These are phyloP conservation scores for Globisporangium paroecandrum DNA, from an alignment of 352 stramenopile species.

Conservation along the genomic window DNA sequence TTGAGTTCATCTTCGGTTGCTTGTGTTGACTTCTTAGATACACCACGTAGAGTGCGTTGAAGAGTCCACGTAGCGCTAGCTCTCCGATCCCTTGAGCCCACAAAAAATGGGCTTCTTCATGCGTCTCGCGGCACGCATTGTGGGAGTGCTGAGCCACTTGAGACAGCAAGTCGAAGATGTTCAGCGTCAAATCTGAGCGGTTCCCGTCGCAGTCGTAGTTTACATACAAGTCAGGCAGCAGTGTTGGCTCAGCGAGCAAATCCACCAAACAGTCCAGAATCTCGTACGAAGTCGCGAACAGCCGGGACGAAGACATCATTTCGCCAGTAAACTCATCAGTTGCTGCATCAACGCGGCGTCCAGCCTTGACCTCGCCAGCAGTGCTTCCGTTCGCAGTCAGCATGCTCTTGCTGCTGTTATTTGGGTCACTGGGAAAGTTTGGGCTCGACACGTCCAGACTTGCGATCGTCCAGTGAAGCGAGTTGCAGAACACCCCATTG, in stretches of 20 bases:
- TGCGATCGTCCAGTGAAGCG: conserved; percentile 62
- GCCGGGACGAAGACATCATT: conserved; percentile 38
- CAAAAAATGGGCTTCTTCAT: conserved; percentile 67
- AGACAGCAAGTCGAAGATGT: conserved; percentile 94
- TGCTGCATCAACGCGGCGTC: conserved; percentile 39
- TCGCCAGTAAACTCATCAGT: conserved; percentile 66
- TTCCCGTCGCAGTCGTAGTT: conserved; percentile 99
- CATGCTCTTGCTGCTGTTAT: conserved; percentile 15
- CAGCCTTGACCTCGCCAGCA: neutral
- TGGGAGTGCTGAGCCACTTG: conserved; percentile 68
- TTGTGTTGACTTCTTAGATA: conserved; percentile 47
- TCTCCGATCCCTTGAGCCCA: conserved; percentile 71
- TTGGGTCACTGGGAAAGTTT: conserved; percentile 36
- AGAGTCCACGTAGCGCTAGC: conserved; percentile 59
- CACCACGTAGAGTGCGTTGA: conserved; percentile 75
- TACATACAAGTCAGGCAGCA: conserved; percentile 97
- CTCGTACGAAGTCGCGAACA: conserved; percentile 71
- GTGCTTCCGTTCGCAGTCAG: conserved; percentile 3
- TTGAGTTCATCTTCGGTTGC: conserved; percentile 23
- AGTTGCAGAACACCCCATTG: conserved; percentile 66
- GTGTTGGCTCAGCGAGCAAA: conserved; percentile 92
- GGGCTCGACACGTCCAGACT: conserved; percentile 63
- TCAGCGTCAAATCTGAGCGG: conserved; percentile 88
- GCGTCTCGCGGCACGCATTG: conserved; percentile 58
- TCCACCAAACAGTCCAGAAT: conserved; percentile 93